A percentile compares a stretch with the other conserved stretches of the same genome.
These are phyloP conservation scores for Imleria badia DNA, from an alignment of 768 basidiomycete genomes.

Conservation along the genomic window DNA sequence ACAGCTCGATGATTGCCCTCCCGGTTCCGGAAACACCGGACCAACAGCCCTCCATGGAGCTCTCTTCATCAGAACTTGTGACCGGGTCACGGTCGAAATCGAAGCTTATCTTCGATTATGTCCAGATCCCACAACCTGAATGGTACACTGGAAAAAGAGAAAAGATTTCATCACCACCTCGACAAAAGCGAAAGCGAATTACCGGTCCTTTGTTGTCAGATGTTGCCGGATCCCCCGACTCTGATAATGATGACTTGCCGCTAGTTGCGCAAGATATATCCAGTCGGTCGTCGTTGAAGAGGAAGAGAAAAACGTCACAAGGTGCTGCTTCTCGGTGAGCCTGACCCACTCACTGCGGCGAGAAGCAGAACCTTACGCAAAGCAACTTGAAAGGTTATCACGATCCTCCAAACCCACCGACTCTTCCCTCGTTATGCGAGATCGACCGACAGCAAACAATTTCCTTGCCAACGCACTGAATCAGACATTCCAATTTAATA, in stretches of 20 bases:
- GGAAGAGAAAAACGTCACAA: slow-evolving; percentile 18
- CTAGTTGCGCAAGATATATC: neutral
- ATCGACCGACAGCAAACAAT: slow-evolving; percentile 2
- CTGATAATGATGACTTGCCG: neutral
- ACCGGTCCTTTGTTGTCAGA: neutral
- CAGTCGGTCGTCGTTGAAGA: slow-evolving; percentile 3
- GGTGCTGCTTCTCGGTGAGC: slow-evolving; percentile 34
- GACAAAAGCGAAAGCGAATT: slow-evolving; percentile 15
- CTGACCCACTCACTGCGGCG: slow-evolving; percentile 27
- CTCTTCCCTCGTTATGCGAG: neutral
- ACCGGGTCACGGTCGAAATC: neutral
- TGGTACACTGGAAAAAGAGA: slow-evolving; percentile 9
- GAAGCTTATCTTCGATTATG: slow-evolving; percentile 24
- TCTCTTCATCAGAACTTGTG: neutral
- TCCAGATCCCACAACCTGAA: slow-evolving; percentile 17
- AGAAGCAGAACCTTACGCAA: slow-evolving; percentile 30
- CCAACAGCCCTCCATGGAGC: neutral
- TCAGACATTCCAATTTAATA: slow-evolving; percentile 27
- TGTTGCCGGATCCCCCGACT: neutral
- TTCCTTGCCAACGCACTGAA: slow-evolving; percentile 27
- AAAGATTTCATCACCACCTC: neutral
- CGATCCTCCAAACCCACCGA: neutral
- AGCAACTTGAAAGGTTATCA: slow-evolving; percentile 24
- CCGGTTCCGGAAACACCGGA: neutral
- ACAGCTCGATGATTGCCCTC: neutral